These are phyloP conservation scores for Penicillium griseofulvum DNA, from an alignment of 2,329 filamentous ascomycete genomes.

Conservation along the genomic window DNA sequence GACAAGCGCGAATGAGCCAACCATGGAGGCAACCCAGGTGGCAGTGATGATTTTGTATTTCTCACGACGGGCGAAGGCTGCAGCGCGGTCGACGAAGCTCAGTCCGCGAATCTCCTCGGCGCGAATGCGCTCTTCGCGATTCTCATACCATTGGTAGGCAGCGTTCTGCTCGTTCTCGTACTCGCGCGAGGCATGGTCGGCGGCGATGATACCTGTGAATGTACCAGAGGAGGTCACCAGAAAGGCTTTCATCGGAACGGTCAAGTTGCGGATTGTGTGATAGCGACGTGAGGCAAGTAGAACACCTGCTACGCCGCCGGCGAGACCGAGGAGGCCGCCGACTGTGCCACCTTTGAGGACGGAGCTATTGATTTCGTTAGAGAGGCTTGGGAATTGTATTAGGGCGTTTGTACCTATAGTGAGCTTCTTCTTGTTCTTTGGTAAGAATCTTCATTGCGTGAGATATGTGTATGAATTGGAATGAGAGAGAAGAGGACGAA, in stretches of 20 bases:
- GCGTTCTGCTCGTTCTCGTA: constrained; percentile 72
- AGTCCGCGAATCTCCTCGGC: constrained; percentile 58
- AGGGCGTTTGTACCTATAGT: constrained; percentile 65
- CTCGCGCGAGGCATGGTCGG: constrained; percentile 68
- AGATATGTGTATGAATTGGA: background rate
- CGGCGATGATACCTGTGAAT: constrained; percentile 82
- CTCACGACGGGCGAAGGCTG: constrained; percentile 74
- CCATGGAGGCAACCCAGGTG: constrained; percentile 80
- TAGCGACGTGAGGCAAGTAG: constrained; percentile 68
- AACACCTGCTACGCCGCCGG: constrained; percentile 66
- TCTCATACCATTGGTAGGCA: constrained; percentile 64
- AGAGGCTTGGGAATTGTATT: constrained; percentile 9
- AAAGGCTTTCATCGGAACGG: constrained; percentile 87
- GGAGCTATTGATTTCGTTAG: constrained; percentile 43
- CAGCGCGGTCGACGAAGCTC: constrained; percentile 57
- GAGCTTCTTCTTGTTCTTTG: constrained; percentile 83
- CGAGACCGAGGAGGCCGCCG: constrained; percentile 69
- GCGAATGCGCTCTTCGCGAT: constrained; percentile 55
- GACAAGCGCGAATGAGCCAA: constrained; percentile 69
- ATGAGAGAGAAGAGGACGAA: background rate
- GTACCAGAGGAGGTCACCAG: constrained; percentile 78
- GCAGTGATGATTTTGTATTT: constrained; percentile 82
- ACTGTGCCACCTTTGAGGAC: constrained; percentile 77
- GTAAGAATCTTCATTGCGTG: constrained; percentile 86
- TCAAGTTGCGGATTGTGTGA: constrained; percentile 74